Percentiles rank a stretch among this genome's conserved stretches.
These are phyloP conservation scores for Phytopythium chamaehyphon DNA, from an alignment of 352 stramenopile genomes.

Conservation along the genomic window DNA sequence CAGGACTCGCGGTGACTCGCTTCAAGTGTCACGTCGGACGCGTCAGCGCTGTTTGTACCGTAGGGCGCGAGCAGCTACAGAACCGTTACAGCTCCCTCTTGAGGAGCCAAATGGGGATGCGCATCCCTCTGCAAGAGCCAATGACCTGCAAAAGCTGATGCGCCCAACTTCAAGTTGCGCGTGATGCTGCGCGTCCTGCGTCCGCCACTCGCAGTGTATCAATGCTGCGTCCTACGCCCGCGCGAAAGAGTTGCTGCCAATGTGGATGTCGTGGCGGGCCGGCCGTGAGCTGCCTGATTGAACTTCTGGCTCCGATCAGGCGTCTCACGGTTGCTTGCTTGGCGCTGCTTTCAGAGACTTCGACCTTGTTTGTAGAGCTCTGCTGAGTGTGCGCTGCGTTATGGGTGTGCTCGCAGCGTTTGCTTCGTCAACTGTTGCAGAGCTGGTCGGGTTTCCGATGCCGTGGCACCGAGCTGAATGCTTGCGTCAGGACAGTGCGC, in stretches of 20 bases:
- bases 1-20: neutral
- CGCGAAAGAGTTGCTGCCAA: neutral
- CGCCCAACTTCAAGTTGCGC: conserved; percentile 9
- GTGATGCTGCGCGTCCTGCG: conserved; percentile 5
- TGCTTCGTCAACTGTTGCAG: too few relatives aligned
- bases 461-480: too few relatives aligned
- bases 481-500: too few relatives aligned
- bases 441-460: too few relatives aligned
- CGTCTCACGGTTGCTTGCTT: too few relatives aligned
- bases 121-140: neutral
- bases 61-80: neutral
- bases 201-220: neutral
- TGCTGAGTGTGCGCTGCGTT: too few relatives aligned
- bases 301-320: too few relatives aligned
- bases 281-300: too few relatives aligned
- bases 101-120: neutral
- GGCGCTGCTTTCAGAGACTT: too few relatives aligned
- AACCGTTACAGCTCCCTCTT: neutral
- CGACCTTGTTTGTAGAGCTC: too few relatives aligned
- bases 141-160: conserved; percentile 7
- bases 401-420: too few relatives aligned
- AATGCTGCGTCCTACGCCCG: neutral
- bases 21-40: neutral
- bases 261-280: too few relatives aligned
- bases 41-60: neutral